Base-by-base conservation (phyloP, 73 alveolate species). In the Diophrys appendiculata region DNA sequence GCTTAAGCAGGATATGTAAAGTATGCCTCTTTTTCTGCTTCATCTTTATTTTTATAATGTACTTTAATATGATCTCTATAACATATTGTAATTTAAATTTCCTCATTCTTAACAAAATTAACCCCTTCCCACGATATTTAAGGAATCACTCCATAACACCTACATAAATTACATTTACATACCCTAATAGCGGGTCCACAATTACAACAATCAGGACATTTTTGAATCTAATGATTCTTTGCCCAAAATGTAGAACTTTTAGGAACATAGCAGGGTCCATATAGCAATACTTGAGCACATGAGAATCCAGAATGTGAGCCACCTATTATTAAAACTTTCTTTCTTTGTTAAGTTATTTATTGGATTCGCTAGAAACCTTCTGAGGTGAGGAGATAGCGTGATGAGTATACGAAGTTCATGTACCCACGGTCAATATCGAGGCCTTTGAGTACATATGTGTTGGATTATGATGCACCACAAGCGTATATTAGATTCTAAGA, bases 231-330 rank as follows among this genome's bases (percentile, higher is more conserved):
- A 11, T 43, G 5, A 43, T 43, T 11, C n/a, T 5, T 43, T 43
- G 5, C 18, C 5, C 60, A 43, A 11, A 18, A 43, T 5, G 18
- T 5, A 43, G 5, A 5, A 11, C n/a, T 43, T 5, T 43, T 43
- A 18, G 60, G n/a, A 43, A 11, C 5, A 11, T 43, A 18, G 18
- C n/a, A 18, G 18, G 60, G 60, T 11, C 92, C 92, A 68, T 84
- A 24, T 27, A 78, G 64, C 0, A 84, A 76, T 30, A 78, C 52
- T 73, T 75, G 54, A 23, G 83, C 88, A 0, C 75, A 43, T 2
- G 88, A 77, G 60, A 84, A 70, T 8, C 88, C 92, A 70, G 81
- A 52, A 78, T 84, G 92, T 28, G 92, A 84, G 18, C 88, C 92
- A 0, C 92, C 92, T 32, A 84, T 54, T 22, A 84, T 84, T 14